A percentile compares a stretch with the other conserved stretches of the same genome.
Conservation (phyloP, 2,329 filamentous ascomycete species). For the Talaromyces sp. region DNA sequence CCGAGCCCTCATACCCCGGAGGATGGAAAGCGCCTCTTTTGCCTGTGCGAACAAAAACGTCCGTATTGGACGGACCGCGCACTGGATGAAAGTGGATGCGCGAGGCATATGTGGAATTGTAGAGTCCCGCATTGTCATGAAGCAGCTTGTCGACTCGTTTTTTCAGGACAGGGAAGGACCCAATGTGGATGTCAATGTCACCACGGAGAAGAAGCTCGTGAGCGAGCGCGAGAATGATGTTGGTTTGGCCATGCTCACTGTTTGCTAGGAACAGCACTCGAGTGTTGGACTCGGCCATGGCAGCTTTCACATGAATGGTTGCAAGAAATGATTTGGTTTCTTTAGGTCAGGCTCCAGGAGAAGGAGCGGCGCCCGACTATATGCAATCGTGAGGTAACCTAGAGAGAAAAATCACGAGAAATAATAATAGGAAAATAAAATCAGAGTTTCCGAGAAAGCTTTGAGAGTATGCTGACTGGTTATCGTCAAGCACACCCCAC, state of each 20-base stretch:
- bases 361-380: background rate
- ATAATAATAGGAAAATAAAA: background rate
- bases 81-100: slow-evolving; percentile 32
- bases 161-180: slow-evolving; percentile 38
- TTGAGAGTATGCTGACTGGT: background rate
- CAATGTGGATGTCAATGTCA: slow-evolving; percentile 42
- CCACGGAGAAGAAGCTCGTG: slow-evolving; percentile 36
- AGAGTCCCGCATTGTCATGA: background rate
- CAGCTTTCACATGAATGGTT: background rate
- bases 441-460: background rate
- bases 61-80: slow-evolving; percentile 26
- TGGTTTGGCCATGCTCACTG: slow-evolving; percentile 45
- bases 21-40: slow-evolving; percentile 24
- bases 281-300: background rate
- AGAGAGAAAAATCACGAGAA: background rate
- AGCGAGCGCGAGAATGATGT: slow-evolving; percentile 42
- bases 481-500: background rate
- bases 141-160: slow-evolving; percentile 23
- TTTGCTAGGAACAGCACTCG: slow-evolving; percentile 37
- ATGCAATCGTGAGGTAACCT: background rate
- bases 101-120: slow-evolving; percentile 7
- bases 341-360: background rate
- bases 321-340: background rate
- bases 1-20: slow-evolving; percentile 32
- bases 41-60: slow-evolving; percentile 28